A percentile compares a stretch with the other conserved stretches of the same genome.
Evolutionary conservation across 345 rosid species (phyloP).

Genomic region (Populus deltoides): DNA sequence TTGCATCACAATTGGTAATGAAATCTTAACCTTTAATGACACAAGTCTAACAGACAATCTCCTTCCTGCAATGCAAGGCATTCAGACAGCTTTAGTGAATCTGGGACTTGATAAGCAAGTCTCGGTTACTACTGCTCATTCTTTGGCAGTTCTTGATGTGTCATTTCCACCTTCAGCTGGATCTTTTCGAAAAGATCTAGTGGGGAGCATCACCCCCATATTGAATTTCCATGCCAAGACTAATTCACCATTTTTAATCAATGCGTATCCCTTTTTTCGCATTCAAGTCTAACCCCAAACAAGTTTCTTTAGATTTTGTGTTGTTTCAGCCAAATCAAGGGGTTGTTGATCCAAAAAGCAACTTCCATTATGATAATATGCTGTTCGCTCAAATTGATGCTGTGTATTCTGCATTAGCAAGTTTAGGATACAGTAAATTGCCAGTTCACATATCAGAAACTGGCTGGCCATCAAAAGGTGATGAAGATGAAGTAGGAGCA

Average conservation of each 20-base stretch:
- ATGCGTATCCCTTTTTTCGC: slow-evolving; percentile 94
- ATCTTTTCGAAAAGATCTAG: slow-evolving; percentile 62
- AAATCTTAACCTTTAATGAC: slow-evolving; percentile 73
- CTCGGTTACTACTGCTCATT: slow-evolving; percentile 74
- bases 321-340: slow-evolving; percentile 76
- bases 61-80: slow-evolving; percentile 78
- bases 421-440: slow-evolving; percentile 60
- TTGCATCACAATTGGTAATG: slow-evolving; percentile 84
- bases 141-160: slow-evolving; percentile 57
- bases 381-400: slow-evolving; percentile 89
- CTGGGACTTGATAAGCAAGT: slow-evolving; percentile 65
- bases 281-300: slow-evolving; percentile 74
- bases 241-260: slow-evolving; percentile 74
- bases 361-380: slow-evolving; percentile 86
- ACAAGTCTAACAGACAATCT: slow-evolving; percentile 47
- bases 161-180: slow-evolving; percentile 95
- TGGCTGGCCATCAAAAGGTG: slow-evolving; percentile 99
- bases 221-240: slow-evolving; percentile 63
- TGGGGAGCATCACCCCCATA: slow-evolving; percentile 43
- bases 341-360: slow-evolving; percentile 56
- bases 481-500: slow-evolving; percentile 76
- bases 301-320: slow-evolving; percentile 68
- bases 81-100: slow-evolving; percentile 62
- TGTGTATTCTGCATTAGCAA: slow-evolving; percentile 62
- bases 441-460: slow-evolving; percentile 82